These are phyloP conservation scores for Globisporangium viniferum DNA, from an alignment of 352 stramenopile genomes.

Conservation along the genomic window DNA sequence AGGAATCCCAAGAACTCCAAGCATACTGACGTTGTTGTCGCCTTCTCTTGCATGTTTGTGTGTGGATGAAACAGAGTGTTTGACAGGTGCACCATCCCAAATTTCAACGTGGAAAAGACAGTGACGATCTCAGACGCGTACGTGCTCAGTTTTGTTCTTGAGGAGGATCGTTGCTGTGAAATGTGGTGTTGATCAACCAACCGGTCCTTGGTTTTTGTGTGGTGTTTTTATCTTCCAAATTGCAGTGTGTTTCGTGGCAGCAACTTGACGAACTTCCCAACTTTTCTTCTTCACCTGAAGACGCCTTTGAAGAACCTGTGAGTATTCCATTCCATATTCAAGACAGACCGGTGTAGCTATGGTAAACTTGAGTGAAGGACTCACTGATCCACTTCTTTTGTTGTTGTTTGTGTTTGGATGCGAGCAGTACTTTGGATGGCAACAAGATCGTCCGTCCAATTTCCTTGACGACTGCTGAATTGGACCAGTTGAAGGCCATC, in stretches of 20 bases:
- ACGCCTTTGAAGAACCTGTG: constrained; percentile 18
- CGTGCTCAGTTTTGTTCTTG: constrained; percentile 1
- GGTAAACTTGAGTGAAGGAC: background rate
- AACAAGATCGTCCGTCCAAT: constrained; percentile 23
- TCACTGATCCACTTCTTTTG: background rate
- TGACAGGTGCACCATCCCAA: constrained; percentile 31
- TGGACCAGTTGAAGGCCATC: constrained; percentile 18
- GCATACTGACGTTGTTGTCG: background rate
- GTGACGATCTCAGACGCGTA: constrained; percentile 39
- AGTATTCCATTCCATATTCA: background rate
- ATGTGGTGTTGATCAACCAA: background rate
- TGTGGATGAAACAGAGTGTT: constrained; percentile 33
- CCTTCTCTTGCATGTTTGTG: background rate
- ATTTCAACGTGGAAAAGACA: constrained; percentile 29
- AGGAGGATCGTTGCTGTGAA: background rate
- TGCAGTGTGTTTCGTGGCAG: constrained; percentile 34
- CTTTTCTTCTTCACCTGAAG: constrained; percentile 31
- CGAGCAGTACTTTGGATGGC: constrained; percentile 12
- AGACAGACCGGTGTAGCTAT: background rate
- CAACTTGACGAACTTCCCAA: constrained; percentile 44
- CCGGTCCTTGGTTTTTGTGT: background rate
- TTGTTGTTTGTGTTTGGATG: background rate
- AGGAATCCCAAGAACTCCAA: background rate
- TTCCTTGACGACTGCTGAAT: constrained; percentile 12
- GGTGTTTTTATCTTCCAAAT: background rate